These are phyloP conservation scores for Solanum sitiens DNA, from an alignment of 257 asterid genomes.

Conservation along the genomic window DNA sequence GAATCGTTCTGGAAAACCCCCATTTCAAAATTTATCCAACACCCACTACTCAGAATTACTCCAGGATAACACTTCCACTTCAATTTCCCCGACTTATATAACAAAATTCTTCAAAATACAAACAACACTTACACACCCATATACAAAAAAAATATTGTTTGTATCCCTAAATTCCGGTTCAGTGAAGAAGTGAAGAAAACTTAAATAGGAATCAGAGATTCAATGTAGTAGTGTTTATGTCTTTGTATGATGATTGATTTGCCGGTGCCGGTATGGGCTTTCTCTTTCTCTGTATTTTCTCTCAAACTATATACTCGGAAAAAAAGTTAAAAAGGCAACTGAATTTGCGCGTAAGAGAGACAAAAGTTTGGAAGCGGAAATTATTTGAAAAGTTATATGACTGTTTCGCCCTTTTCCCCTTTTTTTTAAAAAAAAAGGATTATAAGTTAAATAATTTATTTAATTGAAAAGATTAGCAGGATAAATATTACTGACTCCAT, in stretches of 20 bases:
- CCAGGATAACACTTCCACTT: background rate
- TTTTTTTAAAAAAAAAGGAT: background rate
- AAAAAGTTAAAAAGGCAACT: background rate
- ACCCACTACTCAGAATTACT: background rate
- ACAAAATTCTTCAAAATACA: background rate
- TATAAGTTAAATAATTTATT: background rate
- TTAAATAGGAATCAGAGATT: background rate
- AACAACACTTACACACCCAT: background rate
- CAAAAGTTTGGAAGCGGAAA: background rate
- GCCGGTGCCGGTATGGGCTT: background rate
- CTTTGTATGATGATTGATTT: background rate
- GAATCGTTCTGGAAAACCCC: slow-evolving; percentile 44
- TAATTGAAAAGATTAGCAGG: background rate
- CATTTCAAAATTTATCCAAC: slow-evolving; percentile 11
- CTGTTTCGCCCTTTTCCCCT: background rate
- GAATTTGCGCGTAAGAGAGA: background rate
- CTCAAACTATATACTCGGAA: background rate
- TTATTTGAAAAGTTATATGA: background rate
- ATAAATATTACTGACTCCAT: background rate
- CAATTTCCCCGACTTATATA: background rate
- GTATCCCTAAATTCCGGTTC: background rate
- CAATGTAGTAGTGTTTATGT: background rate
- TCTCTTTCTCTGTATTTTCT: background rate
- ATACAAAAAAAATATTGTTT: background rate
- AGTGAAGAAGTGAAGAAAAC: background rate